Base-by-base conservation (phyloP, 2,329 filamentous ascomycete species). In the Fusarium chlamydosporum region DNA sequence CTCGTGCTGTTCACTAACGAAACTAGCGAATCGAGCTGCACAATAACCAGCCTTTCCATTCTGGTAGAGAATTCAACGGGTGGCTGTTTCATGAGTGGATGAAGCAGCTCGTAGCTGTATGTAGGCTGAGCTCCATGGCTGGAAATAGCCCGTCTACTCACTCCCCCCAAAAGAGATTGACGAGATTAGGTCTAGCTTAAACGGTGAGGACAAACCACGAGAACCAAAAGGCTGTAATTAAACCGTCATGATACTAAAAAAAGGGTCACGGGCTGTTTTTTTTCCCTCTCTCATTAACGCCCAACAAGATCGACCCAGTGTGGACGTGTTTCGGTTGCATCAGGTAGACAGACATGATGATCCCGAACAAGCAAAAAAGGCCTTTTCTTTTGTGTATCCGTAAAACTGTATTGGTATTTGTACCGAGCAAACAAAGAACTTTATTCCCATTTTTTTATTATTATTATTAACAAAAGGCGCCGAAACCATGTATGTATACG, bases 241-340 rank as follows among this genome's bases (percentile, higher is more conserved):
- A 70, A 50, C 67, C 67, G 62, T 56, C 62, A 69, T 67, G 67
- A 59, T 70, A 41, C 67, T 69, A 70, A 70, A 69, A 69, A 69
- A 67, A 69, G 61, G 42, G 20, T 35, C 12, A 50, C 18, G 33
- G 35, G n/a, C 15, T 33, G 38, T 45, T 40, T 38, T 45, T 23
- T 45, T 40, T 38, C 33, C 5, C 23, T 23, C 23, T 23, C 23
- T 23, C 18, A 46, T 50, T 29, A 58, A 43, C 16, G 38, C 35
- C 46, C 42, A 67, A 52, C 52, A 40, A 48, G 10, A 57, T 41
- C 35, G 42, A 43, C 41, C 42, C 16, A 52, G 53, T 47, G 31
- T 46, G 38, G 50, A 59, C 27, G 46, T 63, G 29, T 53, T 33
- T 26, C 29, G 40, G 46, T 34, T 51, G 48, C 51, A 38, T 69